Evolutionary conservation across 176 grass and related monocot genomes (phyloP).

Genomic region (Oryza coarctata): DNA sequence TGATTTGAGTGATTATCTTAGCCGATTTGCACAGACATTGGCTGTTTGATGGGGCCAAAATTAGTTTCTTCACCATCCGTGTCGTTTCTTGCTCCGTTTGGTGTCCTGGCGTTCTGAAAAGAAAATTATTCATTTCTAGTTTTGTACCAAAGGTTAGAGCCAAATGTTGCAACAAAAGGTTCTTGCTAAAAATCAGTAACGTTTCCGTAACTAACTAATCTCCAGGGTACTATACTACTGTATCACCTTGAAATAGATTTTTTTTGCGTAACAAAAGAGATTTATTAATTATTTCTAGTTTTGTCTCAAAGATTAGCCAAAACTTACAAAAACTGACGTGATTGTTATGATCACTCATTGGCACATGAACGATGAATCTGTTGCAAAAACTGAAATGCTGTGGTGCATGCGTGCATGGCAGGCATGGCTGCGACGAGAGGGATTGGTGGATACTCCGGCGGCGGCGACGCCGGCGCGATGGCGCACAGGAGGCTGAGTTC

Average conservation of each 20-base stretch:
- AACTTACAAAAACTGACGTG: too few species aligned
- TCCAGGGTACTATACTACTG: not conserved
- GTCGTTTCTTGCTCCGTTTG: not conserved
- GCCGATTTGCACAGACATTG: not conserved
- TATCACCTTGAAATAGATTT: not conserved
- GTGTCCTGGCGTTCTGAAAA: not conserved
- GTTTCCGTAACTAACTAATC: too few species aligned
- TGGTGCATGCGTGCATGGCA: conserved; percentile 13
- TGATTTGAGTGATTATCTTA: not conserved
- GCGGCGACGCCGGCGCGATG: not conserved
- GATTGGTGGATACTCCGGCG: conserved; percentile 49
- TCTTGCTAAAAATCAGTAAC: not conserved
- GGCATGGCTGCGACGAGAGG: conserved; percentile 39
- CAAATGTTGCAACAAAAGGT: not conserved
- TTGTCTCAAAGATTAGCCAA: not conserved
- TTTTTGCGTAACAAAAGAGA: not conserved
- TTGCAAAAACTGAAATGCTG: not conserved
- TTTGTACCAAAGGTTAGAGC: not conserved
- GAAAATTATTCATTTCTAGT: not conserved
- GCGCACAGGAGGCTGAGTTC: conserved; percentile 46
- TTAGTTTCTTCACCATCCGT: not conserved
- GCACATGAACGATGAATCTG: not conserved
- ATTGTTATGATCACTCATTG: not conserved
- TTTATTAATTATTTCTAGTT: not conserved
- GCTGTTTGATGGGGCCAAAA: not conserved